phyloP scores from a whole-genome alignment of 1,284 basidiomycete species.

The Waitea zeae region DNA sequence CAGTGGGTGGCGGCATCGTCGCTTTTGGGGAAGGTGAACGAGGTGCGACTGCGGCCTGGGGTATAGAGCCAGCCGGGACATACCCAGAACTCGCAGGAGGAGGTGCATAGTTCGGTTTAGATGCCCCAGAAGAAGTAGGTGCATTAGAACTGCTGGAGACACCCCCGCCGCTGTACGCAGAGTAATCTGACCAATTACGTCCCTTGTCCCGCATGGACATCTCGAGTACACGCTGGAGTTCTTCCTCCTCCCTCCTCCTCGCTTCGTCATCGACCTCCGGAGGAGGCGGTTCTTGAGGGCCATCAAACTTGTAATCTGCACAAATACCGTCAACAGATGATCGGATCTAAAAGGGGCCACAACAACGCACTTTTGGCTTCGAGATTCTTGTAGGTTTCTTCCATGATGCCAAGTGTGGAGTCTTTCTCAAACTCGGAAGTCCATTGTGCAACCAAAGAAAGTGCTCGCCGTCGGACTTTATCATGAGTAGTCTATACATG shows the following conservation, averaged over 20 bases:
- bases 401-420: constrained; percentile 75
- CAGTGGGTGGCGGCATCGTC: constrained; percentile 10
- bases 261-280: constrained; percentile 63
- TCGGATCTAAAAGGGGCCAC: background rate
- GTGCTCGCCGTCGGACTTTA: constrained; percentile 66
- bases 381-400: constrained; percentile 74
- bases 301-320: constrained; percentile 59
- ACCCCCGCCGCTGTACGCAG: constrained; percentile 16
- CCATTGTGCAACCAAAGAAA: constrained; percentile 74
- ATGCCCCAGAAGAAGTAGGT: constrained; percentile 11
- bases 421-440: constrained; percentile 73
- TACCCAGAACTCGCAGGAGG: too few relatives aligned
- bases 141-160: constrained; percentile 13
- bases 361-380: constrained; percentile 62
- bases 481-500: constrained; percentile 77
- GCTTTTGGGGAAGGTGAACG: constrained; percentile 22
- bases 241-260: constrained; percentile 77
- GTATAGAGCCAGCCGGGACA: constrained; percentile 20
- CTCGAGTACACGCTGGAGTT: constrained; percentile 79
- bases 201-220: constrained; percentile 82
- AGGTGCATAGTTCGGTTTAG: background rate
- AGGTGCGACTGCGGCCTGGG: constrained; percentile 24
- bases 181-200: constrained; percentile 26
- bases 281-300: constrained; percentile 44
- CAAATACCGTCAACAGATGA: background rate